Percentiles rank a stretch among this genome's conserved stretches.
phyloP scores from a whole-genome alignment of 306 rosid genomes.

The Albizia julibrissin region DNA sequence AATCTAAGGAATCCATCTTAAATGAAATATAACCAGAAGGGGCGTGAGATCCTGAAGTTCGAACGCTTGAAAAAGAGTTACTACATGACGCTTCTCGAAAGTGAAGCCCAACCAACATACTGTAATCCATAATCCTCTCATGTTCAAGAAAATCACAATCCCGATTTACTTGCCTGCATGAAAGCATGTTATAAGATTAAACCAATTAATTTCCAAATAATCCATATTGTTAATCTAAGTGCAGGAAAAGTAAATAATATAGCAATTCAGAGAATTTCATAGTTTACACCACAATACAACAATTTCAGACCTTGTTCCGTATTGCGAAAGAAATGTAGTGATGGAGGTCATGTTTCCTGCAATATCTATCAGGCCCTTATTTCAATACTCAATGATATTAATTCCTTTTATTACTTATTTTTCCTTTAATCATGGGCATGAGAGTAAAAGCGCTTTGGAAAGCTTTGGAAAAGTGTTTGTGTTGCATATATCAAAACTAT shows the following conservation, averaged over 20 bases:
- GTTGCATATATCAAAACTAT: neutral
- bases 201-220: slow-evolving; percentile 1
- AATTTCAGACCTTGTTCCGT: neutral
- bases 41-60: slow-evolving; percentile 4
- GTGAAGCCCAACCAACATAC: slow-evolving; percentile 93
- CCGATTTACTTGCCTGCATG: slow-evolving; percentile 85
- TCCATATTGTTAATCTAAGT: neutral
- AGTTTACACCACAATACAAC: slow-evolving; percentile 1
- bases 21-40: slow-evolving; percentile 39
- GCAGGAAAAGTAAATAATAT: neutral
- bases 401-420: neutral
- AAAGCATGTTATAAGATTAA: slow-evolving; percentile 25
- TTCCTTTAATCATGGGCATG: neutral
- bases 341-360: neutral
- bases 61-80: slow-evolving; percentile 28
- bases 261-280: neutral
- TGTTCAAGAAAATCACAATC: slow-evolving; percentile 97
- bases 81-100: slow-evolving; percentile 55
- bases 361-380: neutral
- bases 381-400: neutral
- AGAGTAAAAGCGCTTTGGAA: neutral
- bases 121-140: slow-evolving; percentile 95
- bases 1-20: neutral
- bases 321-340: neutral
- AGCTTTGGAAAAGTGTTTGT: neutral